Base-by-base conservation (phyloP, 371 early-diverging fungal species). In the Mucor sp. region DNA sequence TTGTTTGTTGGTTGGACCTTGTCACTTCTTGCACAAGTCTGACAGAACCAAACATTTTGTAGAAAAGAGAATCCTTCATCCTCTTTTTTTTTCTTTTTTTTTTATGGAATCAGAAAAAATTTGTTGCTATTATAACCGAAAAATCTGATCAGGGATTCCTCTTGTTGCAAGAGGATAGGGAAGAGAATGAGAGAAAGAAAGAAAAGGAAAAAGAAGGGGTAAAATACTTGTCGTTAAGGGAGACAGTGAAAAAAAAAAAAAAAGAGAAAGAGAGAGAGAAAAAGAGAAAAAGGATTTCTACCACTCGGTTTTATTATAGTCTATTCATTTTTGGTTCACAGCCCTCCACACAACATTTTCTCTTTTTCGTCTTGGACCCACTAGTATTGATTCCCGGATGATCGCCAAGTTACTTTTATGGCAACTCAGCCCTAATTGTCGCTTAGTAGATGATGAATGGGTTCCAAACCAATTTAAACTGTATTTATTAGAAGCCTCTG, bases 11-110 rank as follows among this genome's bases (percentile, higher is more conserved):
- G 23, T 62, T 65, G 25, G 79, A 74, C 65, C 77, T 70, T 33
- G 84, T 81, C 15, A 84, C 77, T 67, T 84, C 84, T 64, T 84
- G 81, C 14, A 84, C 79, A n/a, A 84, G 74, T 64, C 72, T 73
- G 30, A 84, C 75, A 37, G 81, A 81, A 41, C 78, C 71, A 70
- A 84, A 72, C 76, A 84, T 66, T 69, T 75, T 78, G 32, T 78
- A 75, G 19, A 83, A 65, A 44, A 75, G 72, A 64, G 68, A 68
- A 72, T 68, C 39, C 4, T 27, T 53, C 53, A 53, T 53, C 27
- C 53, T 53, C 53, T 27, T 50, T 50, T 12, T 8, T 9, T 48
- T 2, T 11, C 11, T 17, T 8, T 44, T 44, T 6, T 19, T 44
- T 50, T 27, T 11, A 12, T 15, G 27, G 27, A 53, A 53, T 53